Evolutionary conservation across 2,329 filamentous ascomycete genomes (phyloP).

Genomic region (Monosporascus cannonballus): DNA sequence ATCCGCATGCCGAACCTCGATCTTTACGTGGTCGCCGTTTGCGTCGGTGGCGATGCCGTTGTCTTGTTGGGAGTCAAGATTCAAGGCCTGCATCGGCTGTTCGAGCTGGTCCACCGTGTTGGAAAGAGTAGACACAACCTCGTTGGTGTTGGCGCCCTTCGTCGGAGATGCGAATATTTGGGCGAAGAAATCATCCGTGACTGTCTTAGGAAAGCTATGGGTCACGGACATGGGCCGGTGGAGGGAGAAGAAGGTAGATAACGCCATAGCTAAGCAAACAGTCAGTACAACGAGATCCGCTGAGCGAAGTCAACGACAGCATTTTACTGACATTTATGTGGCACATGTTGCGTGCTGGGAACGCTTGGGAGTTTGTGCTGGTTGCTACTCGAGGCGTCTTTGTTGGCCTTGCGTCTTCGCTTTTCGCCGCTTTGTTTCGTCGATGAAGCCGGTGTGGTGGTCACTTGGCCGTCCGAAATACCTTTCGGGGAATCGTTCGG

Average conservation of each 20-base stretch:
- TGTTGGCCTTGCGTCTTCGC: constrained; percentile 50
- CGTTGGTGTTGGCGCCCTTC: constrained; percentile 45
- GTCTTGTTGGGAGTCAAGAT: constrained; percentile 34
- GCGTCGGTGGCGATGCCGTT: constrained; percentile 27
- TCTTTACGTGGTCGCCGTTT: constrained; percentile 40
- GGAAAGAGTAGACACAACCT: constrained; percentile 63
- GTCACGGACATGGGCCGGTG: constrained; percentile 90
- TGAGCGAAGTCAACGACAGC: neutral
- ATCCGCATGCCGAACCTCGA: constrained; percentile 50
- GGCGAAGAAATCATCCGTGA: constrained; percentile 71
- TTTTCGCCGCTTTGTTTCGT: constrained; percentile 45
- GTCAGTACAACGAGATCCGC: constrained; percentile 10
- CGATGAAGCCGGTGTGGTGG: constrained; percentile 37
- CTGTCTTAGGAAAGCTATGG: constrained; percentile 66
- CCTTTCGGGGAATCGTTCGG: constrained; percentile 51
- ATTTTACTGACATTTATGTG: constrained; percentile 51
- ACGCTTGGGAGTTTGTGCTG: constrained; percentile 63
- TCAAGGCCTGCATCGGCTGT: constrained; percentile 49
- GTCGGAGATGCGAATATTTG: constrained; percentile 67
- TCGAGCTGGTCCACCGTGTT: constrained; percentile 55
- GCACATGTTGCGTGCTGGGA: constrained; percentile 67
- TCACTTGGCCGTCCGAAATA: constrained; percentile 43
- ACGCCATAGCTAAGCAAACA: constrained; percentile 61
- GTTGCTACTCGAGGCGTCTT: constrained; percentile 42
- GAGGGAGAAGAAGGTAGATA: constrained; percentile 92